Percentiles rank a stretch among this genome's conserved stretches.
phyloP scores from a whole-genome alignment of 2,329 filamentous ascomycete species.

The Fusarium pininemorale region DNA sequence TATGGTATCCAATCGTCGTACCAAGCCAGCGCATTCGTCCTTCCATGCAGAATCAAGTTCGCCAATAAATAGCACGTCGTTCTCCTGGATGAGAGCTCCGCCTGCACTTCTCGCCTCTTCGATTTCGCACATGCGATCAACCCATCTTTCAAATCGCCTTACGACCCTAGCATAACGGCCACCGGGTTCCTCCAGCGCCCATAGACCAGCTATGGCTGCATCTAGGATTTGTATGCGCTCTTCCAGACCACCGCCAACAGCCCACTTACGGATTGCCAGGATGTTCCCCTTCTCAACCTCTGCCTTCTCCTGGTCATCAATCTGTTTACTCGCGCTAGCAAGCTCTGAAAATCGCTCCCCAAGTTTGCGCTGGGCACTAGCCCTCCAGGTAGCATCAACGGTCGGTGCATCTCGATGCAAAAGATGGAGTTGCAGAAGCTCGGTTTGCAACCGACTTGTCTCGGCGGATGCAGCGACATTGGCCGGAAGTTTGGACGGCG shows the following conservation, averaged over 20 bases:
- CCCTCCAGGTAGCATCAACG: constrained; percentile 61
- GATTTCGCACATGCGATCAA: constrained; percentile 57
- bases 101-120: constrained; percentile 54
- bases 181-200: constrained; percentile 63
- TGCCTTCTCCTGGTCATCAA: constrained; percentile 52
- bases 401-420: constrained; percentile 64
- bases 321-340: constrained; percentile 45
- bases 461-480: constrained; percentile 69
- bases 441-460: constrained; percentile 67
- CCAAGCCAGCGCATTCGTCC: constrained; percentile 63
- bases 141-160: constrained; percentile 69
- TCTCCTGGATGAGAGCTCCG: constrained; percentile 47
- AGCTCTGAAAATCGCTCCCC: constrained; percentile 56
- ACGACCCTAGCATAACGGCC: constrained; percentile 66
- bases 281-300: constrained; percentile 61
- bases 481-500: constrained; percentile 68
- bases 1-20: constrained; percentile 65
- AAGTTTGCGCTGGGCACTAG: constrained; percentile 62
- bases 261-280: constrained; percentile 63
- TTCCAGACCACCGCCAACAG: constrained; percentile 54
- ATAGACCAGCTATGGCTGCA: constrained; percentile 64
- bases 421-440: constrained; percentile 72
- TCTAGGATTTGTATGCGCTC: constrained; percentile 68
- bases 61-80: constrained; percentile 59
- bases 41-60: constrained; percentile 67